These are phyloP conservation scores for Tricholomella constricta DNA, from an alignment of 768 basidiomycete species.

Conservation along the genomic window DNA sequence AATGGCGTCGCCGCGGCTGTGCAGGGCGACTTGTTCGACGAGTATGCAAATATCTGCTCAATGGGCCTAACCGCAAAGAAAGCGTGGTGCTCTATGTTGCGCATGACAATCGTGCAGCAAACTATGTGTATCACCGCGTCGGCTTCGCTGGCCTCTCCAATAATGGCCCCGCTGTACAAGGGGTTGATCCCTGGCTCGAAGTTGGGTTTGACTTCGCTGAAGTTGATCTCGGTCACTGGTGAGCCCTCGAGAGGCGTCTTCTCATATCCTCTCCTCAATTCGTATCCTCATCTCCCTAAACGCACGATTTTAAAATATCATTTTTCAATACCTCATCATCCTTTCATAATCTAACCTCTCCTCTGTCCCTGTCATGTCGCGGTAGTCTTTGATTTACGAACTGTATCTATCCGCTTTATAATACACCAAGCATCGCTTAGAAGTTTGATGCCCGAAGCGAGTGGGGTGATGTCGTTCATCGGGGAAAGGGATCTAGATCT, in stretches of 20 bases:
- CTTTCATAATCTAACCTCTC: neutral
- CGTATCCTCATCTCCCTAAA: too few relatives aligned
- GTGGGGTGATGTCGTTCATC: too few relatives aligned
- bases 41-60: constrained; percentile 49
- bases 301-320: too few relatives aligned
- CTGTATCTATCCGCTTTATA: neutral
- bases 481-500: too few relatives aligned
- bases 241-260: constrained; percentile 13
- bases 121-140: constrained; percentile 59
- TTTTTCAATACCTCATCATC: neutral
- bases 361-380: neutral
- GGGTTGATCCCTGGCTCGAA: constrained; percentile 57
- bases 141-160: constrained; percentile 62
- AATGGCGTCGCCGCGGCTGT: constrained; percentile 54
- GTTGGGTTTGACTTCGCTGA: constrained; percentile 55
- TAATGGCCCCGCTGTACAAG: constrained; percentile 34
- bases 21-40: constrained; percentile 63
- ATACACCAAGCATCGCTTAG: too few relatives aligned
- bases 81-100: constrained; percentile 70
- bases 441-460: too few relatives aligned
- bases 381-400: neutral
- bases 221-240: constrained; percentile 71
- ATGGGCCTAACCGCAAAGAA: constrained; percentile 33
- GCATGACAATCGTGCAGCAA: constrained; percentile 52
- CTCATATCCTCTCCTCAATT: neutral